These are phyloP conservation scores for Graphiopsis chlorocephala DNA, from an alignment of 2,329 filamentous ascomycete species.

Conservation along the genomic window DNA sequence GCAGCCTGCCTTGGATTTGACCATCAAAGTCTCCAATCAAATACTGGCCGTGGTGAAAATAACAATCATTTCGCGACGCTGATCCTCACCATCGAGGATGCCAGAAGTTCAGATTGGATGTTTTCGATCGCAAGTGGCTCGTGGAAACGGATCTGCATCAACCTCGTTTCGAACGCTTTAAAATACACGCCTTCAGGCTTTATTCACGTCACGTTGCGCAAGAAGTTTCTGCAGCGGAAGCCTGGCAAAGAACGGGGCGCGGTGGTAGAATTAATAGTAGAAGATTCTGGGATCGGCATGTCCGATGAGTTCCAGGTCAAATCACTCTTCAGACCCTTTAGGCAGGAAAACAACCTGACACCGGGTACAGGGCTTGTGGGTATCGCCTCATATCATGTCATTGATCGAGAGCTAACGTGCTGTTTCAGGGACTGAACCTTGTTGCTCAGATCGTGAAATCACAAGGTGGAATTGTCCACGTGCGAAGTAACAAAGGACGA, in stretches of 20 bases:
- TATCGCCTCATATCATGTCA: background rate
- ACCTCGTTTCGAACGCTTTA: slow-evolving; percentile 48
- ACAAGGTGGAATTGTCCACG: slow-evolving; percentile 54
- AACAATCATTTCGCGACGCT: slow-evolving; percentile 34
- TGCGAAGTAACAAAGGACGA: slow-evolving; percentile 27
- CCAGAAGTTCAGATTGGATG: slow-evolving; percentile 39
- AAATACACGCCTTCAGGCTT: slow-evolving; percentile 47
- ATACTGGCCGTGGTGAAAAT: slow-evolving; percentile 36
- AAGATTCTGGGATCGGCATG: slow-evolving; percentile 66
- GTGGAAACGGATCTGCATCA: slow-evolving; percentile 48
- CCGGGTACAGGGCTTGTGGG: slow-evolving; percentile 60
- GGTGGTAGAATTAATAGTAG: slow-evolving; percentile 34
- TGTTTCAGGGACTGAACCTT: slow-evolving; percentile 53
- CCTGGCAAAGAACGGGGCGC: background rate
- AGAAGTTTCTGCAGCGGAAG: background rate
- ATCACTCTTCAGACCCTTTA: slow-evolving; percentile 62
- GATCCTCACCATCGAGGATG: slow-evolving; percentile 42
- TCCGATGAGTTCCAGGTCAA: slow-evolving; percentile 60
- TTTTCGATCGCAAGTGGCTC: slow-evolving; percentile 46
- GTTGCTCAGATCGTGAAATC: slow-evolving; percentile 59
- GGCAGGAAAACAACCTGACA: slow-evolving; percentile 61
- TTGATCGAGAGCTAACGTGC: background rate
- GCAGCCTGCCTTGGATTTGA: slow-evolving; percentile 41
- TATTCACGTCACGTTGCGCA: slow-evolving; percentile 35
- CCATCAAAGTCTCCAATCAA: slow-evolving; percentile 25